Conservation (phyloP, 2,329 filamentous ascomycete genomes). For the Dactylellina drechsleri region DNA sequence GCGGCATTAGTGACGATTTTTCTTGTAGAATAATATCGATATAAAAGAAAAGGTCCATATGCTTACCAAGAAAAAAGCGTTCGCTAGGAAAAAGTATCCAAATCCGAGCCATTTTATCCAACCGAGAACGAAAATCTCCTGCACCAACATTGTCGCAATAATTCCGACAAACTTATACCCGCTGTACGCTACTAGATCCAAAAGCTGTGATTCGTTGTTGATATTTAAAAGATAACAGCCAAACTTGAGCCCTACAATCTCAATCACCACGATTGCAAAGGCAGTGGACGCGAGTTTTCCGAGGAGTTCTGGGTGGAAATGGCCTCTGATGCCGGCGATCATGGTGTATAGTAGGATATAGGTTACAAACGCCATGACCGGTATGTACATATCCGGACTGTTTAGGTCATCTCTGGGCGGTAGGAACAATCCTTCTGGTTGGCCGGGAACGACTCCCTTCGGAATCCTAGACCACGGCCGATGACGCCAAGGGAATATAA, state of each 20-base stretch:
- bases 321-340: slow-evolving; percentile 85
- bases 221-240: slow-evolving; percentile 95
- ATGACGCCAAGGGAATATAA: slow-evolving; percentile 97
- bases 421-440: slow-evolving; percentile 80
- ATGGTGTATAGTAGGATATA: slow-evolving; percentile 95
- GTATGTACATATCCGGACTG: slow-evolving; percentile 99
- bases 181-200: slow-evolving; percentile 93
- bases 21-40: slow-evolving; percentile 34
- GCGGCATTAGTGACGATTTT: slow-evolving; percentile 10
- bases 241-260: slow-evolving; percentile 89
- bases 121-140: slow-evolving; percentile 66
- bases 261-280: slow-evolving; percentile 81
- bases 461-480: slow-evolving; percentile 92
- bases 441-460: slow-evolving; percentile 70
- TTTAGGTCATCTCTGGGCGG: slow-evolving; percentile 96
- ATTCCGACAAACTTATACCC: slow-evolving; percentile 99
- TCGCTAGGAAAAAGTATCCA: slow-evolving; percentile 89
- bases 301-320: slow-evolving; percentile 92
- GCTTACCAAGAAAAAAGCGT: slow-evolving; percentile 90
- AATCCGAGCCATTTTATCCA: slow-evolving; percentile 91
- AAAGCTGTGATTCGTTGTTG: slow-evolving; percentile 89
- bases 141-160: slow-evolving; percentile 79
- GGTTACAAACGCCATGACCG: slow-evolving; percentile 95
- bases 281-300: slow-evolving; percentile 88
- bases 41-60: background rate